Base-by-base conservation (phyloP, 768 basidiomycete species). In the Suillus bovinus region DNA sequence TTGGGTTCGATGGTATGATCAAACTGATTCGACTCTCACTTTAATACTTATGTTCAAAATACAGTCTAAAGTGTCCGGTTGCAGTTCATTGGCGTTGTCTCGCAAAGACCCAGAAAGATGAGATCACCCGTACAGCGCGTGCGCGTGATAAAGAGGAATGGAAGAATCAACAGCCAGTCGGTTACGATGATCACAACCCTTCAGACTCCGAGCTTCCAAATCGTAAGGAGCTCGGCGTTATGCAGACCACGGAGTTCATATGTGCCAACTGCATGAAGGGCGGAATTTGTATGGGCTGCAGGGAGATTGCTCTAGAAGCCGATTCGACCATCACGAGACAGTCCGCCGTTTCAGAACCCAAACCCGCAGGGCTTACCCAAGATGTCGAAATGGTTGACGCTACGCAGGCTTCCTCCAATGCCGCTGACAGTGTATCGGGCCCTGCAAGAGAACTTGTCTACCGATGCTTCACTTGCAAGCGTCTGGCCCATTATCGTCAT, bases 381-480 rank as follows among this genome's bases (percentile, higher is more conserved):
- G 75, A 82, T 56, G 66, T 79, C 34, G 67, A 76, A 59, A 81
- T 81, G 78, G 67, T 59, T 49, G 78, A 79, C 60, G 68, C 58
- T 31, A 66, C 56, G 16, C 47, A 54, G 8, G 53, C 44, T 52
- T 53, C 62, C 31, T 60, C 60, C 14, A 46, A 67, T 33, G 63
- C 66, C 41, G 62, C 59, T 13, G 65, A 69, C 14, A 64, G 64
- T n/a, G 56, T 70, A n/a, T 59, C 69, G 22, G 66, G 65, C 4
- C 52, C 61, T 47, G 59, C 71, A 11, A 63, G 61, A 14, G 81
- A 86, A 66, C 79, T 93, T 11, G 77, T 94, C 38, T 96, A 93
- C 74, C 83, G 95, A 29, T 97, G 95, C 74, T 72, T 87, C 57
- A 82, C 88, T 22, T 97, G 95, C 80, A 91, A 89, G 68, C 86